These are phyloP conservation scores for Yamadazyma laniorum DNA, from an alignment of 805 yeast species.

Conservation along the genomic window DNA sequence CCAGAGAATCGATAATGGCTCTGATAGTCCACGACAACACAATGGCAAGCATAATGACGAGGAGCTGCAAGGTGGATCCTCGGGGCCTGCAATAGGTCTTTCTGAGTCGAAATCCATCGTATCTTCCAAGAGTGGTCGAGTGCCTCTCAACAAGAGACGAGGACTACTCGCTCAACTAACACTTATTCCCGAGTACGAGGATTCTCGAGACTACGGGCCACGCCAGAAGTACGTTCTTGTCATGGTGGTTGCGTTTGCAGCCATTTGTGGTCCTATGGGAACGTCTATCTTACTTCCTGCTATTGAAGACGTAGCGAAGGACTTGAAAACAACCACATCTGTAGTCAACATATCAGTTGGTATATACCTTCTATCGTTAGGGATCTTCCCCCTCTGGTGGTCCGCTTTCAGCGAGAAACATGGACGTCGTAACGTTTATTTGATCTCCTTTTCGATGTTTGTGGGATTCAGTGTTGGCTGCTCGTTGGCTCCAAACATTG, in stretches of 20 bases:
- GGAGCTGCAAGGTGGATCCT: no score
- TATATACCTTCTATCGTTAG: constrained; percentile 67
- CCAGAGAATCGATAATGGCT: neutral
- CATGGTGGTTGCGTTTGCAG: constrained; percentile 66
- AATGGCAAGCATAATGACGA: neutral
- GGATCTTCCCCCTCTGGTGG: constrained; percentile 89
- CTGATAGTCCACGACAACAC: neutral
- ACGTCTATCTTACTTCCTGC: constrained; percentile 83
- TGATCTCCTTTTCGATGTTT: constrained; percentile 62
- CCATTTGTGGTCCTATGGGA: constrained; percentile 86
- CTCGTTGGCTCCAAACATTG: constrained; percentile 60
- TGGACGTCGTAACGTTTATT: constrained; percentile 74
- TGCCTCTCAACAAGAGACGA: constrained; percentile 43
- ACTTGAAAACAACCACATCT: constrained; percentile 54
- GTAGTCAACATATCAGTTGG: constrained; percentile 80
- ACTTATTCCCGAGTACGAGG: constrained; percentile 66
- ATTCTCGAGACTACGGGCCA: constrained; percentile 63
- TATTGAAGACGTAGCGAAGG: constrained; percentile 53
- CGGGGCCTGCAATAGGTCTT: neutral
- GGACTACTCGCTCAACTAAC: constrained; percentile 56
- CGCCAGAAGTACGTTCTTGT: constrained; percentile 54
- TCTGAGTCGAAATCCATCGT: neutral
- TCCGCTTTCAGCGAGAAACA: constrained; percentile 70
- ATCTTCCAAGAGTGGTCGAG: constrained; percentile 9
- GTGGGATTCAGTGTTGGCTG: constrained; percentile 70